Conservation (phyloP, 176 grass and related monocot genomes). For the Themeda triandra region DNA sequence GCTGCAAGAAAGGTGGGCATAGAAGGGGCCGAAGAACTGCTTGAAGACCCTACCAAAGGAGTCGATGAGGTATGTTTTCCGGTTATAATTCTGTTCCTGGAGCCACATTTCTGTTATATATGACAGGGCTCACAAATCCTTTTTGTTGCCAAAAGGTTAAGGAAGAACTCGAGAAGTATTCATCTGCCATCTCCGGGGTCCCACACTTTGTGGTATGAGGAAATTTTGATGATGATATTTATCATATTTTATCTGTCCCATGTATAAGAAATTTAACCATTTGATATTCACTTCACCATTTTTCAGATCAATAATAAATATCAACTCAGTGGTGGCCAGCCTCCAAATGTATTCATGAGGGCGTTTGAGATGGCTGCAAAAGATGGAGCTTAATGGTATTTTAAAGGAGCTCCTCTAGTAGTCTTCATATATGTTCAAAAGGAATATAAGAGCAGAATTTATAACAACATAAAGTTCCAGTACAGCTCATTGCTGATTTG, state of each 20-base stretch:
- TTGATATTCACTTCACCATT: neutral
- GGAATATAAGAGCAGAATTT: neutral
- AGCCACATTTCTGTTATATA: neutral
- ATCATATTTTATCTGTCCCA: neutral
- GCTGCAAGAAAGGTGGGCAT: slow-evolving; percentile 81
- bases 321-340: slow-evolving; percentile 85
- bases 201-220: slow-evolving; percentile 84
- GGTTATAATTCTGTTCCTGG: neutral
- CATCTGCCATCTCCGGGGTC: slow-evolving; percentile 75
- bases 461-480: neutral
- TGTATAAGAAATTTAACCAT: neutral
- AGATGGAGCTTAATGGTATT: slow-evolving; percentile 25
- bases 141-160: slow-evolving; percentile 57
- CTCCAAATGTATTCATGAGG: slow-evolving; percentile 65
- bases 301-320: slow-evolving; percentile 78
- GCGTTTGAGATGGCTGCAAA: slow-evolving; percentile 56
- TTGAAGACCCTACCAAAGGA: slow-evolving; percentile 70
- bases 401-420: neutral
- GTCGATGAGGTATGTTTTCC: slow-evolving; percentile 55
- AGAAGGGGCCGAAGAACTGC: slow-evolving; percentile 78
- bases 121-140: slow-evolving; percentile 16
- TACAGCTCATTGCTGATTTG: neutral
- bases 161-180: slow-evolving; percentile 82
- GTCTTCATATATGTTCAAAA: neutral
- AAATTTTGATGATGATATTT: slow-evolving; percentile 7